Base-by-base conservation (phyloP, 2,329 filamentous ascomycete genomes). In the Fusarium lyarnte region DNA sequence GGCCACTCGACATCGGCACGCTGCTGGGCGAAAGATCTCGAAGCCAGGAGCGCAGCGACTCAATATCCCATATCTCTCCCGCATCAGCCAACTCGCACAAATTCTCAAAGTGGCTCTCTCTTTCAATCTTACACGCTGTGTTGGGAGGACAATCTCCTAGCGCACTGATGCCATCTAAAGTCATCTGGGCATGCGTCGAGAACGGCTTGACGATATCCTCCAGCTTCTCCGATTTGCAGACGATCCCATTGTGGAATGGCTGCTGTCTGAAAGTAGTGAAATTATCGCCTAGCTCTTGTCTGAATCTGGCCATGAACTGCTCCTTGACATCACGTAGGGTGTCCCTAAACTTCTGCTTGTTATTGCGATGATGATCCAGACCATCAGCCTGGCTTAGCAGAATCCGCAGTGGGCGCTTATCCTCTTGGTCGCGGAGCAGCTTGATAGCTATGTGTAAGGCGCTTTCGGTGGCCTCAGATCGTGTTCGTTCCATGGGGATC, bases 61-160 rank as follows among this genome's bases (percentile, higher is more conserved):
- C 63, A 17, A 66, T 49, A 8, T 66, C 63, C 60, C 63, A 66
- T 13, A 66, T 42, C 23, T 64, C 60, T 25, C 49, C 63, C 5
- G 23, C 21, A 23, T 65, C 63, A 42, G 63, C 63, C 14, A 65
- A 11, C 2, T 65, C 63, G 16, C 36, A 46, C 5, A 65, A 13
- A 13, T 65, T 64, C n/a, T 16, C 41, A 2, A 64, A 64, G 23
- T 64, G 59, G 5, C 42, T 57, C 2, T 17, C 46, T 3, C 42
- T 46, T 9, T 64, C 47, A 4, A 65, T 47, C 21, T 64, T 64
- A 3, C 63, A 57, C 0, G 46, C 38, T 8, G 43, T 57, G 1
- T 27, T 11, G 1, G 35, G 16, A 8, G 23, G 39, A 31, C 29
- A 64, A 6, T 57, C 41, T 2, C 35, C 25, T 2, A 64, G 14